These are phyloP conservation scores for Penicillium thymicola DNA, from an alignment of 2,329 filamentous ascomycete species.

Conservation along the genomic window DNA sequence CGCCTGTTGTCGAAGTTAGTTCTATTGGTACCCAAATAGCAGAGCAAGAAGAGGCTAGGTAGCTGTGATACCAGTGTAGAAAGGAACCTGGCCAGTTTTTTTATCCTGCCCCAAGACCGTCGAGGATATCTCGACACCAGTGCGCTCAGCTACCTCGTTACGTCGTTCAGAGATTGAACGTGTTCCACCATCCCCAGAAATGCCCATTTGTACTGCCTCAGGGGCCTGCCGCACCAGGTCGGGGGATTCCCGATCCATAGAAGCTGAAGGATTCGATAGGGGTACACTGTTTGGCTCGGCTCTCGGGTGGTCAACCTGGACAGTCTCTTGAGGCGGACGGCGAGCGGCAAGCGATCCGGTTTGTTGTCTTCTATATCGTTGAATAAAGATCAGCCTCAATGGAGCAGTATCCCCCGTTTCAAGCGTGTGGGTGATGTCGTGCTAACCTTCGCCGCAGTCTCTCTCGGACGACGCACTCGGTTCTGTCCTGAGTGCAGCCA, in stretches of 20 bases:
- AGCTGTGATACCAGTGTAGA: constrained; percentile 21
- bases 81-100: constrained; percentile 20
- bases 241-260: background rate
- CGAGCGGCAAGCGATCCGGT: background rate
- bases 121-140: constrained; percentile 25
- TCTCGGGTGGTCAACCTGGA: background rate
- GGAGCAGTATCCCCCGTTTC: background rate
- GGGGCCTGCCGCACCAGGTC: background rate
- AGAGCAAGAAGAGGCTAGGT: background rate
- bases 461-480: background rate
- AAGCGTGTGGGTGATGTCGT: constrained; percentile 7
- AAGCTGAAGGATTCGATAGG: background rate
- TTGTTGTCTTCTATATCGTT: background rate
- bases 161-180: background rate
- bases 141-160: constrained; percentile 21
- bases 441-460: background rate
- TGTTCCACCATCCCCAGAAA: background rate
- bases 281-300: background rate
- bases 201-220: background rate
- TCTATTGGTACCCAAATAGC: background rate
- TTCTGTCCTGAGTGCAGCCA: constrained; percentile 24
- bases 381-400: background rate
- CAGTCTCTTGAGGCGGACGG: background rate
- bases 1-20: constrained; percentile 8
- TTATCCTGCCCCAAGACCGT: constrained; percentile 20